Evolutionary conservation across 2,329 filamentous ascomycete species (phyloP).

Genomic region (Clarireedia hainanense): DNA sequence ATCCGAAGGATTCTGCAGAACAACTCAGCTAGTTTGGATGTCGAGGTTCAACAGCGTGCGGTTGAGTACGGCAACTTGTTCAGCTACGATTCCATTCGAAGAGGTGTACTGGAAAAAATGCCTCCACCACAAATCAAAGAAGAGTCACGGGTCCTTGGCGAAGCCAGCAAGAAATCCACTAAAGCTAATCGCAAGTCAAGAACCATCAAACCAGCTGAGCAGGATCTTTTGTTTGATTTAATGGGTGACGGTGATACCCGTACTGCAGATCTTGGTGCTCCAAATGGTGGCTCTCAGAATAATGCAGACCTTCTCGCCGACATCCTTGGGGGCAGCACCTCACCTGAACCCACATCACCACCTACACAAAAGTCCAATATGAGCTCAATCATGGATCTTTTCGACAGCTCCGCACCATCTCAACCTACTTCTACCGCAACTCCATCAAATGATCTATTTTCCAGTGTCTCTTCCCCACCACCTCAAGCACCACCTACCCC

Average conservation of each 20-base stretch:
- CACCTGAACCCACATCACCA: conserved; percentile 38
- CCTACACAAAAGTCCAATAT: conserved; percentile 49
- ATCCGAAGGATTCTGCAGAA: conserved; percentile 69
- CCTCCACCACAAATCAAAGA: conserved; percentile 94
- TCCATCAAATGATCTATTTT: conserved; percentile 42
- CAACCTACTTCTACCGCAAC: conserved; percentile 38
- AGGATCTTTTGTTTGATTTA: conserved; percentile 84
- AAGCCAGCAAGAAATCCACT: conserved; percentile 62
- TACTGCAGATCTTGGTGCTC: conserved; percentile 54
- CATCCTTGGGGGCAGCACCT: conserved; percentile 72
- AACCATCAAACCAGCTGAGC: conserved; percentile 74
- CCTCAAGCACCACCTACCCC: conserved; percentile 38
- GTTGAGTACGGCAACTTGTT: conserved; percentile 97
- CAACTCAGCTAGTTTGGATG: conserved; percentile 80
- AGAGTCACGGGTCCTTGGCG: conserved; percentile 82
- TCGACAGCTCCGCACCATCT: conserved; percentile 44
- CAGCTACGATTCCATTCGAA: conserved; percentile 74
- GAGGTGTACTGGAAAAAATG: conserved; percentile 95
- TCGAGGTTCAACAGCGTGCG: conserved; percentile 92
- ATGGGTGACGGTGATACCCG: conserved; percentile 77
- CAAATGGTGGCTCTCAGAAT: conserved; percentile 57
- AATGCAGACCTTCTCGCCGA: conserved; percentile 86
- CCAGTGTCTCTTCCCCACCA: conserved; percentile 42
- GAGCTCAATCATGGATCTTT: conserved; percentile 85
- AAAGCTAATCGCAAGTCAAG: conserved; percentile 69